Percentiles rank a stretch among this genome's conserved stretches.
These are phyloP conservation scores for Setaria viridis DNA, from an alignment of 202 grass and related monocot genomes.

Conservation along the genomic window DNA sequence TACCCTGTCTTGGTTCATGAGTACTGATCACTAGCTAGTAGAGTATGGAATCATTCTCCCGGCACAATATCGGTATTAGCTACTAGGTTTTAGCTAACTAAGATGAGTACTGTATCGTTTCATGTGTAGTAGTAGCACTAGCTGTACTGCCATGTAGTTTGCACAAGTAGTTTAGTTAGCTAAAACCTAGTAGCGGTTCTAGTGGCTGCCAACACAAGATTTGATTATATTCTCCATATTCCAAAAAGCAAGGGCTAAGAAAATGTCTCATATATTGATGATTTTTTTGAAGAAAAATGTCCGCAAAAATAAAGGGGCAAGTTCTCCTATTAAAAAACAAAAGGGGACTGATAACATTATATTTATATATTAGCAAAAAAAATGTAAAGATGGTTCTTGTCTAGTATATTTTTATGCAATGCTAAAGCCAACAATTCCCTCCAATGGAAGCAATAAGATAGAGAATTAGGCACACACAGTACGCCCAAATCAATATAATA, in stretches of 20 bases:
- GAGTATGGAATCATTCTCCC: not conserved
- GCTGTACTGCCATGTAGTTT: not conserved
- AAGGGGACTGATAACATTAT: not conserved
- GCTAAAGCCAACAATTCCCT: constrained; percentile 52
- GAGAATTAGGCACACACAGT: constrained; percentile 28
- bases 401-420: constrained; percentile 16
- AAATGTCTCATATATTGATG: constrained; percentile 6
- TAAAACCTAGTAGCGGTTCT: constrained; percentile 26
- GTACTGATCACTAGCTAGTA: not conserved
- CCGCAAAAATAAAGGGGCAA: not conserved
- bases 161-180: constrained; percentile 1
- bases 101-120: not conserved
- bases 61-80: not conserved
- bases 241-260: constrained; percentile 39
- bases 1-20: constrained; percentile 21
- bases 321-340: not conserved
- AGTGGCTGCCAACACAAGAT: constrained; percentile 18
- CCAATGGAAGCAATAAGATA: constrained; percentile 38
- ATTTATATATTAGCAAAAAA: constrained; percentile 27
- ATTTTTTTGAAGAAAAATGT: not conserved
- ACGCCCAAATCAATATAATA: constrained; percentile 1
- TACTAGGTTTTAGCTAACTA: no score
- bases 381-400: constrained; percentile 32
- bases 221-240: constrained; percentile 50
- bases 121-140: not conserved